Conservation (phyloP, 176 grass and related monocot species). For the Poa annua region DNA sequence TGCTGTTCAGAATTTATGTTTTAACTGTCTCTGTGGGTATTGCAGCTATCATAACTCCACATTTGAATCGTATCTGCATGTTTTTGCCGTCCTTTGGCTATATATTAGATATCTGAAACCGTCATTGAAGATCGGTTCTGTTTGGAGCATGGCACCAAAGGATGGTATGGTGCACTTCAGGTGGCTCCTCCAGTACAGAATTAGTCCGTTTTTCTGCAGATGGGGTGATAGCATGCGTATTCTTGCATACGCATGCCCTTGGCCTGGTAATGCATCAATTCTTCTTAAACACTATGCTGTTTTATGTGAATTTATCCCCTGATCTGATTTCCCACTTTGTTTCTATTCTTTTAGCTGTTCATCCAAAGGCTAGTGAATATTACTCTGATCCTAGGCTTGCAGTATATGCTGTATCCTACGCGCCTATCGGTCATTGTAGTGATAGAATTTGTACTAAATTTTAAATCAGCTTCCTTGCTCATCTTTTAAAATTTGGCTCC, state of each 20-base stretch:
- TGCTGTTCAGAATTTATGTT: slow-evolving; percentile 8
- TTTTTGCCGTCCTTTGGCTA: slow-evolving; percentile 55
- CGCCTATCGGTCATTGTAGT: slow-evolving; percentile 89
- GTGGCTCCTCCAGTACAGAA: slow-evolving; percentile 93
- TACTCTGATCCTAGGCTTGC: slow-evolving; percentile 96
- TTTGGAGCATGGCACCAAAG: slow-evolving; percentile 88
- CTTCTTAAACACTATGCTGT: slow-evolving; percentile 36
- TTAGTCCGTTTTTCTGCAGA: slow-evolving; percentile 98
- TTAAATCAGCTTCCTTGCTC: slow-evolving; percentile 33
- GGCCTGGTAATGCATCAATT: slow-evolving; percentile 64
- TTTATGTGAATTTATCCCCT: slow-evolving; percentile 31
- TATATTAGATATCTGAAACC: slow-evolving; percentile 85
- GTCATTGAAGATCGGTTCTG: slow-evolving; percentile 97
- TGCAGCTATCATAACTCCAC: slow-evolving; percentile 13
- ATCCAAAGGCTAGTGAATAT: slow-evolving; percentile 90
- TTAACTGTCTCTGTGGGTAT: slow-evolving; percentile 22
- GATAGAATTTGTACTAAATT: slow-evolving; percentile 31
- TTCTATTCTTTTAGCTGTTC: slow-evolving; percentile 71
- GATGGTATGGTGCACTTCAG: slow-evolving; percentile 89
- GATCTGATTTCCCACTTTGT: slow-evolving; percentile 38
- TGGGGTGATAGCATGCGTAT: slow-evolving; percentile 98
- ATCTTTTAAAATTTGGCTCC: slow-evolving; percentile 34
- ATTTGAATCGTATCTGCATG: slow-evolving; percentile 14
- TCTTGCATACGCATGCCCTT: slow-evolving; percentile 95
- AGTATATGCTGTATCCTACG: slow-evolving; percentile 96